Evolutionary conservation across 2,329 filamentous ascomycete genomes (phyloP).

Genomic region (Fusarium falciforme): DNA sequence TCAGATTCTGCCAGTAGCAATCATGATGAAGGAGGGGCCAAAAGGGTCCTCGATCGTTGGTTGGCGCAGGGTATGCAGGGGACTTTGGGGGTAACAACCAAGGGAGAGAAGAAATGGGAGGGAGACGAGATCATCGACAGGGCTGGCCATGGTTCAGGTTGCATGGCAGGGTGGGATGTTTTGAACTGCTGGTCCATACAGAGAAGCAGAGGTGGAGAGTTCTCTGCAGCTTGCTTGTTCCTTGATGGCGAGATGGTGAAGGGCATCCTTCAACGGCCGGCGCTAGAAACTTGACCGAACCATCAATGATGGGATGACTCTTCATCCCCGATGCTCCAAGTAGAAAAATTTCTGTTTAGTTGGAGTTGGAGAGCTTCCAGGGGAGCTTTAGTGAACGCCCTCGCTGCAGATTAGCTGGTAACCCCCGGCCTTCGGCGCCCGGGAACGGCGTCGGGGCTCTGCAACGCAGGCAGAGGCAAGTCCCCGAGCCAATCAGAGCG

Average conservation of each 20-base stretch:
- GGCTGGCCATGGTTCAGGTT: slow-evolving; percentile 10
- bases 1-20: slow-evolving; percentile 19
- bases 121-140: slow-evolving; percentile 22
- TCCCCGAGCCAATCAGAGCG: slow-evolving; percentile 30
- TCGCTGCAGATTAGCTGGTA: slow-evolving; percentile 22
- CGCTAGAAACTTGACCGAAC: not conserved
- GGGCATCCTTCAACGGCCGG: slow-evolving; percentile 9
- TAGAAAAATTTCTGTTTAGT: not conserved
- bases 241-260: not conserved
- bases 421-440: slow-evolving; percentile 42
- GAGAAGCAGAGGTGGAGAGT: slow-evolving; percentile 17
- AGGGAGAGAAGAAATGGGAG: not conserved
- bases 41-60: slow-evolving; percentile 5
- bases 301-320: slow-evolving; percentile 18
- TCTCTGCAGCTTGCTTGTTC: not conserved
- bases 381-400: slow-evolving; percentile 9
- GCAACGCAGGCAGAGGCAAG: slow-evolving; percentile 1
- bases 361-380: slow-evolving; percentile 5
- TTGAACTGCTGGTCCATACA: slow-evolving; percentile 23
- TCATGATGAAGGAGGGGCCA: slow-evolving; percentile 29
- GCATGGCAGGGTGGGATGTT: slow-evolving; percentile 31
- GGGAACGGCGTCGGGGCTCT: slow-evolving; percentile 36
- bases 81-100: slow-evolving; percentile 3
- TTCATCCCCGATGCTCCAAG: not conserved
- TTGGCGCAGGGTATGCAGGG: slow-evolving; percentile 19